phyloP scores from a whole-genome alignment of 805 yeast species.

The Pichia phayaonensis region DNA sequence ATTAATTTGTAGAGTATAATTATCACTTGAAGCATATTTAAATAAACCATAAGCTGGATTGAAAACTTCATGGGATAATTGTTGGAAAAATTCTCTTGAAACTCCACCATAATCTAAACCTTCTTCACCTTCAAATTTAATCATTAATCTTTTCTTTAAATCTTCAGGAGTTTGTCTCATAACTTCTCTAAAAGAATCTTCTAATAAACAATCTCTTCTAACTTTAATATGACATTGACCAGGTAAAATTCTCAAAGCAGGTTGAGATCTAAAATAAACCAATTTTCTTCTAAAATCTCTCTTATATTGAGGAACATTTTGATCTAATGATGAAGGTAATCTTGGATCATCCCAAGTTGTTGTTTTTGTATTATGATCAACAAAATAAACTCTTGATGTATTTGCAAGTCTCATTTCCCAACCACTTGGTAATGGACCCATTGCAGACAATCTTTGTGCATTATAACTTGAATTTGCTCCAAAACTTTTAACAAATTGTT shows the following conservation, averaged over 20 bases:
- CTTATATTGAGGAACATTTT: constrained; percentile 97
- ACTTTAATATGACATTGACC: constrained; percentile 99
- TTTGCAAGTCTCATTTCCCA: constrained; percentile 99
- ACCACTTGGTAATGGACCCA: constrained; percentile 97
- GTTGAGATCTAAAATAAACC: constrained; percentile 96
- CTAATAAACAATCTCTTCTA: constrained; percentile 91
- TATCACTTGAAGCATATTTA: constrained; percentile 96
- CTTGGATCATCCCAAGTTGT: constrained; percentile 99
- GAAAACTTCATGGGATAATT: constrained; percentile 96
- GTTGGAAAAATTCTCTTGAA: constrained; percentile 93
- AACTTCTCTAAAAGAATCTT: constrained; percentile 95
- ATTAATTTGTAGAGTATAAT: constrained; percentile 94
- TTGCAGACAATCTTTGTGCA: constrained; percentile 95
- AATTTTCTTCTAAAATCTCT: constrained; percentile 98
- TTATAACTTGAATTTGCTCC: constrained; percentile 89
- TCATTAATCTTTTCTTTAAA: constrained; percentile 94
- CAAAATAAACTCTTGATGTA: constrained; percentile 97
- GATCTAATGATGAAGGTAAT: constrained; percentile 93
- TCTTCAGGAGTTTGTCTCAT: constrained; percentile 99
- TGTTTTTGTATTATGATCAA: constrained; percentile 97
- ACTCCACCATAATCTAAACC: constrained; percentile 99
- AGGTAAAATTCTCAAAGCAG: constrained; percentile 92
- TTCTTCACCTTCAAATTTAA: constrained; percentile 98
- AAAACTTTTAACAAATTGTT: constrained; percentile 92
- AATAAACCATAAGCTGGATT: constrained; percentile 96